A percentile compares a stretch with the other conserved stretches of the same genome.
These are phyloP conservation scores for Diplodia scrobiculata DNA, from an alignment of 2,329 filamentous ascomycete genomes.

Conservation along the genomic window DNA sequence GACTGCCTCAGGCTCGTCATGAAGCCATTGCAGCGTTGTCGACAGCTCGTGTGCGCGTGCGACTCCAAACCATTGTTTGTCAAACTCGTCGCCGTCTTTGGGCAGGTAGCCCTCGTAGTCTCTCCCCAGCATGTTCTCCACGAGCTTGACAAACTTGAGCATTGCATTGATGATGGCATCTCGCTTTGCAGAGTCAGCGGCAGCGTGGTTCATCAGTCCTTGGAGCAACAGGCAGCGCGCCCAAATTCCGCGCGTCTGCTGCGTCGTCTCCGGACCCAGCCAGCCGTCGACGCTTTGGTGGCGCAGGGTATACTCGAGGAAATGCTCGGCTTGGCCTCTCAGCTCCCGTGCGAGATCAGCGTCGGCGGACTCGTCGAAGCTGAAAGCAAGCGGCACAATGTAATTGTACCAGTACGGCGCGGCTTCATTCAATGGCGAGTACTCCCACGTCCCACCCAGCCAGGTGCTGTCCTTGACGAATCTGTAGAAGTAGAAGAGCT, in stretches of 20 bases:
- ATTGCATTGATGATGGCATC: constrained; percentile 53
- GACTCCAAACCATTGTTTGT: constrained; percentile 24
- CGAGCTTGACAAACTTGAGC: constrained; percentile 54
- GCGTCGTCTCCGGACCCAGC: constrained; percentile 56
- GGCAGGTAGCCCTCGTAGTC: constrained; percentile 56
- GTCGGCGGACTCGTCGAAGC: constrained; percentile 49
- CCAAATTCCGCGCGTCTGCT: constrained; percentile 54
- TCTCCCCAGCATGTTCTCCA: constrained; percentile 58
- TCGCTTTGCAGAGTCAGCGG: constrained; percentile 51
- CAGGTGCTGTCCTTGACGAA: constrained; percentile 56
- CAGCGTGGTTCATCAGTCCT: constrained; percentile 54
- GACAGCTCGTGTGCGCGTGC: constrained; percentile 47
- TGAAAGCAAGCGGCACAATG: constrained; percentile 59
- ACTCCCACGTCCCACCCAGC: constrained; percentile 56
- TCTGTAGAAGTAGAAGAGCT: constrained; percentile 59
- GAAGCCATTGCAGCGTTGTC: constrained; percentile 53
- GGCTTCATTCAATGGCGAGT: constrained; percentile 57
- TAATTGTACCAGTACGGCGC: constrained; percentile 63
- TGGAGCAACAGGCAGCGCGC: constrained; percentile 56
- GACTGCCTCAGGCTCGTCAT: constrained; percentile 38
- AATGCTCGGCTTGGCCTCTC: constrained; percentile 52
- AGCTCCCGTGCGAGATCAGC: constrained; percentile 35
- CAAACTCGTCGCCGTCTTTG: constrained; percentile 45
- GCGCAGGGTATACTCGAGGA: constrained; percentile 53
- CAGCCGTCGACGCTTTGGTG: constrained; percentile 59